phyloP scores from a whole-genome alignment of 371 early-diverging fungal genomes.

The Vairimorpha ceranae region DNA sequence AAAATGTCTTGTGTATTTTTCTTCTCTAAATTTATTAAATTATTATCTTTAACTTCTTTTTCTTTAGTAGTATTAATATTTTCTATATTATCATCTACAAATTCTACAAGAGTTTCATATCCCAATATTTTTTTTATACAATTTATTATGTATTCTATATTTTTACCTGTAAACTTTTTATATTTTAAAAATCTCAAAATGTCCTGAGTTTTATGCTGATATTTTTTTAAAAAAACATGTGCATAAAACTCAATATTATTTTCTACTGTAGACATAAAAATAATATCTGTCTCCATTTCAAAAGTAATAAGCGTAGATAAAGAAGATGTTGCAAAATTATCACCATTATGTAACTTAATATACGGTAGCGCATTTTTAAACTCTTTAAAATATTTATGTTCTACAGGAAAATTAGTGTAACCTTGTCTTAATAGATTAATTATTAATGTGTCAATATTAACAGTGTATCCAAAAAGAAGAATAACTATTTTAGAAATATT shows the following conservation, averaged over 20 bases:
- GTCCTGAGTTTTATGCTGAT: conserved; percentile 2
- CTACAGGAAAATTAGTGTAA: background rate
- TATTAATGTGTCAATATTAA: conserved; percentile 21
- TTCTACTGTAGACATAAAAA: conserved; percentile 12
- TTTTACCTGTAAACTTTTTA: background rate
- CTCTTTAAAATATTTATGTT: conserved; percentile 18
- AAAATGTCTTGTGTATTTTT: background rate
- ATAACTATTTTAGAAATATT: conserved; percentile 15
- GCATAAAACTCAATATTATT: conserved; percentile 11
- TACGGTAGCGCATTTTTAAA: background rate
- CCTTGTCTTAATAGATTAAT: conserved; percentile 30
- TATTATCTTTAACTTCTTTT: background rate
- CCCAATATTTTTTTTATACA: background rate
- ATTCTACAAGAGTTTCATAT: background rate
- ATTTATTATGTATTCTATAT: background rate
- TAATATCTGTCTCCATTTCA: conserved; percentile 33
- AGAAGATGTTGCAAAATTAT: background rate
- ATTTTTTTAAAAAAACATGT: conserved; percentile 13
- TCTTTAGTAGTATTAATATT: background rate
- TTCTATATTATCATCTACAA: background rate
- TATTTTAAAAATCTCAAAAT: conserved; percentile 3
- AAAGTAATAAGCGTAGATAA: conserved; percentile 16
- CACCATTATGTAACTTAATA: conserved; percentile 2
- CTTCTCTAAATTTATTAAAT: background rate
- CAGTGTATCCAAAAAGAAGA: conserved; percentile 17